phyloP scores from a whole-genome alignment of 768 basidiomycete genomes.

The Ramaria rubella region DNA sequence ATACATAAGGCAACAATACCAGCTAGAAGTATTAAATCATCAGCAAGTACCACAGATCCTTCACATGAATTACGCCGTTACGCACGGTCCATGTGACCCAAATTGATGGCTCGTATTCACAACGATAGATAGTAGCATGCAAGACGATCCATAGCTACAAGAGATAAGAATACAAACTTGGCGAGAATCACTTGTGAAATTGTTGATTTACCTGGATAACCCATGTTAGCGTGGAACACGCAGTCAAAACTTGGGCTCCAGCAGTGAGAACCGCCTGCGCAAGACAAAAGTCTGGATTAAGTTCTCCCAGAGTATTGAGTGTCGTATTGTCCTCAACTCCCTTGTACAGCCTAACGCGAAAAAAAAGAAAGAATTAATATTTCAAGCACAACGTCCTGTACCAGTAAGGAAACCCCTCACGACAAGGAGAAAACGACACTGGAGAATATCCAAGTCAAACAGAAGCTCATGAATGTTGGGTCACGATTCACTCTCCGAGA shows the following conservation, averaged over 20 bases:
- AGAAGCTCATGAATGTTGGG: conserved; percentile 51
- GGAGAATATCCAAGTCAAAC: conserved; percentile 48
- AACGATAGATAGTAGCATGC: not conserved
- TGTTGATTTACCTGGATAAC: not conserved
- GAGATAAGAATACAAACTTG: not conserved
- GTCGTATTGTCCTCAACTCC: not conserved
- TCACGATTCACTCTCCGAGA: conserved; percentile 39
- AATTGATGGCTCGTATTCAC: not conserved
- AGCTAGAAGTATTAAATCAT: not conserved
- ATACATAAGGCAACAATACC: not conserved
- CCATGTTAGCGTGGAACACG: not conserved
- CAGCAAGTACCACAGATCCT: not conserved
- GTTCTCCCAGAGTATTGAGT: conserved; percentile 15
- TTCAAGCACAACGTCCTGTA: not conserved
- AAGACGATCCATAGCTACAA: conserved; percentile 3
- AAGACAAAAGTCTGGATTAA: conserved; percentile 35
- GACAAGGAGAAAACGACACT: conserved; percentile 45
- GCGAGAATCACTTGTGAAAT: not conserved
- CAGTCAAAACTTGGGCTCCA: conserved; percentile 28
- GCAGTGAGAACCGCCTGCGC: conserved; percentile 48
- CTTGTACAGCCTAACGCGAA: conserved; percentile 13
- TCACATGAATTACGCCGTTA: not conserved
- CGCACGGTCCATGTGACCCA: not conserved
- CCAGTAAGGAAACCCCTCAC: conserved; percentile 30
- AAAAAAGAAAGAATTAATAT: not conserved